A percentile compares a stretch with the other conserved stretches of the same genome.
These are phyloP conservation scores for Leptosphaerulina australis DNA, from an alignment of 2,329 filamentous ascomycete species.

Conservation along the genomic window DNA sequence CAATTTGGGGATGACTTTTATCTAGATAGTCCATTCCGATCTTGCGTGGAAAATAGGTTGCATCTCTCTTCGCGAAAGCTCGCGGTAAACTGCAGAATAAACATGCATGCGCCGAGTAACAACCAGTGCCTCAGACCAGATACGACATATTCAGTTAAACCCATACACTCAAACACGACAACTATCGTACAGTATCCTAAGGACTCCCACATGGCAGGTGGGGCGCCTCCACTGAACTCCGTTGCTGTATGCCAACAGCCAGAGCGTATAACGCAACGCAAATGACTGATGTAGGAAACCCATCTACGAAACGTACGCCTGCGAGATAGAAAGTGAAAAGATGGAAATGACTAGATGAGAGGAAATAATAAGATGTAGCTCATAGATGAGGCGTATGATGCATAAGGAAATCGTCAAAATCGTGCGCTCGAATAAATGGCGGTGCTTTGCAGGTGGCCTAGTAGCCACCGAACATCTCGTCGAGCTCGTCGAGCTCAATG, in stretches of 20 bases:
- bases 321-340: slow-evolving; percentile 24
- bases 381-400: slow-evolving; percentile 20
- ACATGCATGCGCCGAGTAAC: slow-evolving; percentile 34
- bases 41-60: slow-evolving; percentile 15
- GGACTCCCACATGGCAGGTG: slow-evolving; percentile 22
- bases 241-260: slow-evolving; percentile 22
- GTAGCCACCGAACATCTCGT: slow-evolving; percentile 80
- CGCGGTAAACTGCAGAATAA: slow-evolving; percentile 10
- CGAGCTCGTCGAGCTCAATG: slow-evolving; percentile 90
- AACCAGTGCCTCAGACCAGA: slow-evolving; percentile 36
- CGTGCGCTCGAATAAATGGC: slow-evolving; percentile 24
- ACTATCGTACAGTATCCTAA: slow-evolving; percentile 33
- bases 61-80: slow-evolving; percentile 19
- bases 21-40: slow-evolving; percentile 15
- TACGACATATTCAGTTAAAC: slow-evolving; percentile 27
- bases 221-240: slow-evolving; percentile 19
- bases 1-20: slow-evolving; percentile 19
- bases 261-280: slow-evolving; percentile 39
- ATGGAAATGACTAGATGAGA: slow-evolving; percentile 34
- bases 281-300: slow-evolving; percentile 33
- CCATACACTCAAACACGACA: slow-evolving; percentile 37
- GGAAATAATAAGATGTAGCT: slow-evolving; percentile 28
- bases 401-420: slow-evolving; percentile 42
- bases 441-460: slow-evolving; percentile 48
- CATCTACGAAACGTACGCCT: slow-evolving; percentile 38